Evolutionary conservation across 805 yeast genomes (phyloP), one percentile per base, ranked within the genome.

Genomic region (Nakazawaea siamensis): DNA sequence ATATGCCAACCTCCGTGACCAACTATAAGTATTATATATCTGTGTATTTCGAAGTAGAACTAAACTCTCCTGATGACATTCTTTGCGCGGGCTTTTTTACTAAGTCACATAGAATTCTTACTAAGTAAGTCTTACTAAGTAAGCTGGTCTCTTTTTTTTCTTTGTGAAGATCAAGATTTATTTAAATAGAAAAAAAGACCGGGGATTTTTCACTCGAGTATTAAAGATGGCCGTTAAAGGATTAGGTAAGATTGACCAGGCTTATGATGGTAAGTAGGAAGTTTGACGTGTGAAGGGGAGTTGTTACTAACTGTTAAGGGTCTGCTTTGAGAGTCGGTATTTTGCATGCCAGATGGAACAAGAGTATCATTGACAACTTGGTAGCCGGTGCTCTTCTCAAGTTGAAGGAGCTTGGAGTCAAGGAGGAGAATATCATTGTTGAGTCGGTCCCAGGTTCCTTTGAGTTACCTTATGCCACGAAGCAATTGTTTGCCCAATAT

Each of bases 341-440:
- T 51, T 71, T 92, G 38, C 96, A 88, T 57, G 97, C 98, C 12
- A 82, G 98, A 58, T 92, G 98, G 98, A 92, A 92, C 59, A 57
- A 64, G 26, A 61, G 64, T 31, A 76, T 92, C 43, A 86, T 92
- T 48, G 78, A 76, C 30, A 80, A 85, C 11, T 66, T 92, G 30
- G 88, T 88, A 5, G 61, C 70, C 21, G 97, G 97, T 35, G 87
- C 92, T 17, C 57, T 76, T 24, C 55, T 62, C 21, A 72, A 73
- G 54, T 61, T 88, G 52, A 44, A 49, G 30, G 70, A 68, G 29
- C 59, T 81, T 37, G 87, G 87, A 18, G 97, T 92, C 19, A 58
- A 64, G 47, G 77, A 76, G 45, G 80, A 74, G 44, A 84, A 87
- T 59, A 87, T 92, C 43, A 54, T 74, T 37, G 62, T 88, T 35